Conservation (phyloP, 805 yeast species). For the Candida morakotiae region DNA sequence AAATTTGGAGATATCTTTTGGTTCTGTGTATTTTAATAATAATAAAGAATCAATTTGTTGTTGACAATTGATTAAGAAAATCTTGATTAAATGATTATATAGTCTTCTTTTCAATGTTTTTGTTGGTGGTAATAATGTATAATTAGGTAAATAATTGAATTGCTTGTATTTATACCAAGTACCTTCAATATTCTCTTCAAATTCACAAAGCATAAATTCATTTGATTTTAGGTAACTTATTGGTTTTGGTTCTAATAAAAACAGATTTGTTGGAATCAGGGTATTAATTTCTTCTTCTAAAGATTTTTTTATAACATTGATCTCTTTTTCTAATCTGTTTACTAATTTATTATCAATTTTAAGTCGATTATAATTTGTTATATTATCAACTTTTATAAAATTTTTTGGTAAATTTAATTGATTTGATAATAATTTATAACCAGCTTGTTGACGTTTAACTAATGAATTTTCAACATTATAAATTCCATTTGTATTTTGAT, state of each 20-base stretch:
- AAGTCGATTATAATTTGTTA: constrained; percentile 1
- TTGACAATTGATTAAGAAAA: constrained; percentile 33
- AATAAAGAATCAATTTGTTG: constrained; percentile 35
- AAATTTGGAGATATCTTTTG: constrained; percentile 23
- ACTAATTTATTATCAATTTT: constrained; percentile 1
- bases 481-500: background rate
- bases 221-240: constrained; percentile 24
- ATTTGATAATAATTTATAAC: constrained; percentile 1
- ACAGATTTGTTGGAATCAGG: constrained; percentile 16
- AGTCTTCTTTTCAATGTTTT: constrained; percentile 20
- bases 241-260: constrained; percentile 17
- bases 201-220: constrained; percentile 27
- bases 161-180: constrained; percentile 3
- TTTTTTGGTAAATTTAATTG: constrained; percentile 2
- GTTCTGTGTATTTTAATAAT: constrained; percentile 31
- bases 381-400: constrained; percentile 1
- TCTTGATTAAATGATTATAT: constrained; percentile 30
- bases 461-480: constrained; percentile 1
- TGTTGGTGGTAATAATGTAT: constrained; percentile 21
- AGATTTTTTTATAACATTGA: constrained; percentile 18
- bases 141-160: constrained; percentile 28
- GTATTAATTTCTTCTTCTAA: constrained; percentile 28
- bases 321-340: constrained; percentile 2
- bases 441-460: constrained; percentile 1
- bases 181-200: constrained; percentile 2